Evolutionary conservation across 768 basidiomycete species (phyloP).

Genomic region (button mushroom (Agaricus bisporus)): DNA sequence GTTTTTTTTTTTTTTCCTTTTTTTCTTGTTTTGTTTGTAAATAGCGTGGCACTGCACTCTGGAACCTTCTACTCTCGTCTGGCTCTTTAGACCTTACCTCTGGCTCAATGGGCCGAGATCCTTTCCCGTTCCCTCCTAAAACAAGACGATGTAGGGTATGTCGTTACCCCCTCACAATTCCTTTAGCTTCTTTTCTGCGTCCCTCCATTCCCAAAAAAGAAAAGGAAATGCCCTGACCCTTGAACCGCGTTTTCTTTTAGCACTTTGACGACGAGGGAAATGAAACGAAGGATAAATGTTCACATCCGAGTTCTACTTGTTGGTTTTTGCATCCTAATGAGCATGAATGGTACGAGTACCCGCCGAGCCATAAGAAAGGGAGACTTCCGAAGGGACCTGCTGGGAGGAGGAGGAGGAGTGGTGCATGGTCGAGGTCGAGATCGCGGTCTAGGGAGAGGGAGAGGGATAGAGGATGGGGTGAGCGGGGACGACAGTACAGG

Average conservation of each 20-base stretch:
- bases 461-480: neutral
- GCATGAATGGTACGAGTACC: constrained; percentile 3
- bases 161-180: neutral
- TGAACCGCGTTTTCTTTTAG: neutral
- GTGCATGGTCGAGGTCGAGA: neutral
- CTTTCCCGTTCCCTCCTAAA: constrained; percentile 3
- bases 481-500: neutral
- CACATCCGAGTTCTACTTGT: constrained; percentile 4
- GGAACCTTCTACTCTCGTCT: neutral
- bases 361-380: neutral
- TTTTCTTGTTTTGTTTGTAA: neutral
- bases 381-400: neutral
- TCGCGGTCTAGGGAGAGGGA: neutral
- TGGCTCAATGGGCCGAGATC: neutral
- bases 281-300: constrained; percentile 2
- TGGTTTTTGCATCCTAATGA: constrained; percentile 15
- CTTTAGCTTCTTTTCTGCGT: no score
- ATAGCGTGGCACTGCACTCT: constrained; percentile 4
- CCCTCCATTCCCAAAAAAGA: no score
- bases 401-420: neutral
- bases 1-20: neutral
- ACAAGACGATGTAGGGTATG: constrained; percentile 5
- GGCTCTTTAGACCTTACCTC: neutral
- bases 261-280: constrained; percentile 9
- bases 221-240: neutral